Evolutionary conservation across 768 basidiomycete species (phyloP).

Genomic region (Pleurotus citrinopileatus): DNA sequence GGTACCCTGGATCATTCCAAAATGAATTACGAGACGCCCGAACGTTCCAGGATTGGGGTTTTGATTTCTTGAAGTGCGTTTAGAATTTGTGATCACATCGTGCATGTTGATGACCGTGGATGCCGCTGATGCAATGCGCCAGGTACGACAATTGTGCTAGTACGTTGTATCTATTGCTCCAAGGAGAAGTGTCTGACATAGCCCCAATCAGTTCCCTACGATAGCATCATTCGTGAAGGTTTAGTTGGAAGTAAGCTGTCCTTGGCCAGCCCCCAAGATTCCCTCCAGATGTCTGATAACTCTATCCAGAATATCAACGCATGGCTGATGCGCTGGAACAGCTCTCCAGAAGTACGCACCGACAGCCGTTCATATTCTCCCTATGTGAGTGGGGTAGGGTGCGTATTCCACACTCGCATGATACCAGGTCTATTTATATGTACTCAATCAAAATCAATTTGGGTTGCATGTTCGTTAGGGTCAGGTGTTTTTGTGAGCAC

Average conservation of each 20-base stretch:
- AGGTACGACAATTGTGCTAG: conserved; percentile 57
- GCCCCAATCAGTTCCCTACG: conserved; percentile 45
- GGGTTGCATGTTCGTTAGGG: too few relatives aligned
- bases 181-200: not conserved
- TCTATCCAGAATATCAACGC: conserved; percentile 46
- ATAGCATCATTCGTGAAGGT: conserved; percentile 53
- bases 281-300: not conserved
- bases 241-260: conserved; percentile 47
- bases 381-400: conserved; percentile 70
- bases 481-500: conserved; percentile 5
- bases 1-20: conserved; percentile 62
- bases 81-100: too few relatives aligned
- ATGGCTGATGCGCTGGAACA: conserved; percentile 59
- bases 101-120: not conserved
- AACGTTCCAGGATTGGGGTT: conserved; percentile 62
- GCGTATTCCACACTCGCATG: conserved; percentile 16
- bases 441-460: too few relatives aligned
- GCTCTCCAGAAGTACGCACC: conserved; percentile 41
- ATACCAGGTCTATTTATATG: too few relatives aligned
- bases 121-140: conserved; percentile 4
- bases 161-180: conserved; percentile 19
- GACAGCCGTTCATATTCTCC: conserved; percentile 52
- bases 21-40: conserved; percentile 57
- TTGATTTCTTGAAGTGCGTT: conserved; percentile 62
- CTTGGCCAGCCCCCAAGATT: too few relatives aligned